Conservation (phyloP, 2,329 filamentous ascomycete species). For the Pseudogymnoascus sp. region DNA sequence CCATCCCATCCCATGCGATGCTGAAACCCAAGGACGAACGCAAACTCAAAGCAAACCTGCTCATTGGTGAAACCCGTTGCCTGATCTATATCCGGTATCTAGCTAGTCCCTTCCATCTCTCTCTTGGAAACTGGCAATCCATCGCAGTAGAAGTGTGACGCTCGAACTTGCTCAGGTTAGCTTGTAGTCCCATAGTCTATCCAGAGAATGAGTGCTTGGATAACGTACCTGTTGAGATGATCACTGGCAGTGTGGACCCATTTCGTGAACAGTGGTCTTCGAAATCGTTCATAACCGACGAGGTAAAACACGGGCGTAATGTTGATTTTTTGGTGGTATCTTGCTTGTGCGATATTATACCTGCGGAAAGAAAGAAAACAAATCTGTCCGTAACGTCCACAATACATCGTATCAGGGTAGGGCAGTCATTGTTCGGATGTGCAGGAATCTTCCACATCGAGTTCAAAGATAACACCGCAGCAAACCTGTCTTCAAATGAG, state of each 20-base stretch:
- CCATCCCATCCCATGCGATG: not conserved
- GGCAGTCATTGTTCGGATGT: not conserved
- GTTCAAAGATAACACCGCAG: not conserved
- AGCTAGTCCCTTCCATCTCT: not conserved
- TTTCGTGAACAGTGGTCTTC: not conserved
- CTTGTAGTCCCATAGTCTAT: not conserved
- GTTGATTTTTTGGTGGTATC: not conserved
- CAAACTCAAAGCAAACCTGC: not conserved
- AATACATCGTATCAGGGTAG: not conserved
- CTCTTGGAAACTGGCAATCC: not conserved
- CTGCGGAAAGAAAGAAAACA: not conserved
- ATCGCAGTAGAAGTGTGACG: not conserved
- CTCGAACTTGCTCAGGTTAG: not conserved
- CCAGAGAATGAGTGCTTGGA: not conserved
- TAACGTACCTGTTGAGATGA: not conserved
- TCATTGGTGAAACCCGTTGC: not conserved
- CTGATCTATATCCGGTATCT: not conserved
- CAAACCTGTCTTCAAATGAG: not conserved
- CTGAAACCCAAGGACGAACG: not conserved
- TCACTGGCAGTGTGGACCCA: not conserved
- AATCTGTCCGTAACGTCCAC: not conserved
- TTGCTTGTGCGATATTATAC: not conserved
- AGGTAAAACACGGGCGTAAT: not conserved
- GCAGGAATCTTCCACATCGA: not conserved
- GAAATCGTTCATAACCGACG: not conserved